Percentiles rank a stretch among this genome's conserved stretches.
Conservation (phyloP, 345 rosid genomes). For the Moricandia moricandioides region DNA sequence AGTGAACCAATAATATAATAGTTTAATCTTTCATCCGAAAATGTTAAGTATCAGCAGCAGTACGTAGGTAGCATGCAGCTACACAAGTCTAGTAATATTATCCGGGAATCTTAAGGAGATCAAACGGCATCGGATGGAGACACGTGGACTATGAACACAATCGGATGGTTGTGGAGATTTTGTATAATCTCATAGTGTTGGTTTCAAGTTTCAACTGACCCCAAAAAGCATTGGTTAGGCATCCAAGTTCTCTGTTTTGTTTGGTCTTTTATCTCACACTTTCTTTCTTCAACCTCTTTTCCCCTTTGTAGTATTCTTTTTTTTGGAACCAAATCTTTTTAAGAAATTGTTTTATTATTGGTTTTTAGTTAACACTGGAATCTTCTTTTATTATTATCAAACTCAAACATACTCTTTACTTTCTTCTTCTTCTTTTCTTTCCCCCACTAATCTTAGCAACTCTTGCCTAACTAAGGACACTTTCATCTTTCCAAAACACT, state of each 20-base stretch:
- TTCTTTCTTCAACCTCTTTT: slow-evolving; percentile 22
- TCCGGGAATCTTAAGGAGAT: neutral
- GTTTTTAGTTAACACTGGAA: slow-evolving; percentile 4
- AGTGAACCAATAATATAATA: slow-evolving; percentile 7
- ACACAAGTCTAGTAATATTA: neutral
- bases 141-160: slow-evolving; percentile 13
- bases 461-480: slow-evolving; percentile 34
- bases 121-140: slow-evolving; percentile 2
- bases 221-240: slow-evolving; percentile 41
- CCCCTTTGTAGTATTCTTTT: slow-evolving; percentile 16
- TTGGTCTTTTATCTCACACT: slow-evolving; percentile 22
- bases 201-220: slow-evolving; percentile 4
- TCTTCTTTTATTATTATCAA: neutral
- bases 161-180: slow-evolving; percentile 8
- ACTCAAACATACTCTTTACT: slow-evolving; percentile 13
- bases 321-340: slow-evolving; percentile 22
- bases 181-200: slow-evolving; percentile 16
- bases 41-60: neutral
- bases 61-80: neutral
- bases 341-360: neutral
- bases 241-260: slow-evolving; percentile 34
- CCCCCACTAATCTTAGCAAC: slow-evolving; percentile 9
- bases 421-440: slow-evolving; percentile 10
- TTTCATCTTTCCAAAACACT: slow-evolving; percentile 6
- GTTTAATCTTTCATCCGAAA: neutral